phyloP scores from a whole-genome alignment of 129 eudicot genomes.

The Tagetes patula region DNA sequence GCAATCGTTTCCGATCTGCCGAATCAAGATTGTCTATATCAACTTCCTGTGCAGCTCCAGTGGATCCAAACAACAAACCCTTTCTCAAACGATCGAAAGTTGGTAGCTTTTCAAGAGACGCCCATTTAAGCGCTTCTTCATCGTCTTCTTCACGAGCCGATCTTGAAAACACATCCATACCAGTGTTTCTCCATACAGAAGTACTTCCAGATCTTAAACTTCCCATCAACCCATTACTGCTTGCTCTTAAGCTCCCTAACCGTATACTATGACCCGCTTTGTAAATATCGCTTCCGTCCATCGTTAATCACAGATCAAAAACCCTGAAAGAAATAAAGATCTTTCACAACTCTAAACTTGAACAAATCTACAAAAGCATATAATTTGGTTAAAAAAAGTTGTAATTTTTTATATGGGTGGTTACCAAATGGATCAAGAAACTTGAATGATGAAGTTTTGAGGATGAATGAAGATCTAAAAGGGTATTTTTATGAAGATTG shows the following conservation, averaged over 20 bases:
- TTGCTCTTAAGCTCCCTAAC: conserved; percentile 10
- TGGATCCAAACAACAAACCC: conserved; percentile 49
- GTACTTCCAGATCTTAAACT: conserved; percentile 3
- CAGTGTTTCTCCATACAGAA: conserved; percentile 53
- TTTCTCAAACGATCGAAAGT: conserved; percentile 56
- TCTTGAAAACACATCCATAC: conserved; percentile 55
- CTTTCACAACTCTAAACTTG: neutral
- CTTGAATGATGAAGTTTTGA: neutral
- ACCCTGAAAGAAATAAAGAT: conserved; percentile 3
- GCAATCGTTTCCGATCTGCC: conserved; percentile 45
- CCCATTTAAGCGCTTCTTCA: conserved; percentile 87
- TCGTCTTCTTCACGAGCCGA: conserved; percentile 58
- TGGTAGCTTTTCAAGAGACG: conserved; percentile 75
- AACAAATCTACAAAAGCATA: too few species aligned
- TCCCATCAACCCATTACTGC: neutral
- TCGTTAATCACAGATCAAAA: neutral
- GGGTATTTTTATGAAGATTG: neutral
- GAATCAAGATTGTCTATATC: conserved; percentile 56
- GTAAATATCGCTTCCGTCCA: conserved; percentile 3
- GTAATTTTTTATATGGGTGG: neutral
- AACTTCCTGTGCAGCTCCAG: conserved; percentile 47
- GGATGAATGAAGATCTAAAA: neutral
- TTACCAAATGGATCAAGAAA: neutral
- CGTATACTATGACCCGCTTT: conserved; percentile 8
- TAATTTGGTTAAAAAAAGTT: neutral